Evolutionary conservation across 1,284 basidiomycete genomes (phyloP), one percentile per base, ranked within the genome.

Genomic region (Ustilago cynodontis): DNA sequence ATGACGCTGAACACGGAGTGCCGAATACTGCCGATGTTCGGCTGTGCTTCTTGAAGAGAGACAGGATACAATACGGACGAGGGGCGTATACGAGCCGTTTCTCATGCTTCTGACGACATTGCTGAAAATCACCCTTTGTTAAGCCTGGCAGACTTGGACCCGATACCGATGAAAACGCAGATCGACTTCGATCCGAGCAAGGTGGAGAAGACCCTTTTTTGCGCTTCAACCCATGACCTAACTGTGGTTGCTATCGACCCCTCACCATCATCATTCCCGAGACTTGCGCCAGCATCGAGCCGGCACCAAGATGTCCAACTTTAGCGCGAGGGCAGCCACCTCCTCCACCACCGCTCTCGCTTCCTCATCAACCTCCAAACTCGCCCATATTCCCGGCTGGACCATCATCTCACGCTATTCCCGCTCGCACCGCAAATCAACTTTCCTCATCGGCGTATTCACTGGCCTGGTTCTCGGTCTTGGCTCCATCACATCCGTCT

Each of bases 391-490:
- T 24, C 73, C 73, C 10, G 73, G 73, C 14, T 76, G 73, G 73
- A 58, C 68, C 35, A 14, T 66, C 54, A 62, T 77, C 49, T 37
- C 62, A 1, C 65, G 63, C 59, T 72, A 68, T 47, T 72, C 69
- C 3, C 60, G 74, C 26, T 65, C 61, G 24, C 75, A 78, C 47
- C 71, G 76, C 54, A 66, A 66, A 52, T 74, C 76, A 3, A 78
- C 76, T 14, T 84, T 83, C 53, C 59, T 77, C 41, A 65, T 83
- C 20, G 82, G 82, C 43, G 65, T 84, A 29, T 60, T 81, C 13
- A 73, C 71, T 2, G 83, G 83, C 13, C 70, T 84, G n/a, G 64
- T 79, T 1, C 65, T 82, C 6, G 80, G 81, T 5, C 70, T 84
- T 4, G 77, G 68, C 7, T 81, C 79, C 54, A 67, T 81, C 65